phyloP scores from a whole-genome alignment of 2,329 filamentous ascomycete species.

The Xylariaceae sp. region DNA sequence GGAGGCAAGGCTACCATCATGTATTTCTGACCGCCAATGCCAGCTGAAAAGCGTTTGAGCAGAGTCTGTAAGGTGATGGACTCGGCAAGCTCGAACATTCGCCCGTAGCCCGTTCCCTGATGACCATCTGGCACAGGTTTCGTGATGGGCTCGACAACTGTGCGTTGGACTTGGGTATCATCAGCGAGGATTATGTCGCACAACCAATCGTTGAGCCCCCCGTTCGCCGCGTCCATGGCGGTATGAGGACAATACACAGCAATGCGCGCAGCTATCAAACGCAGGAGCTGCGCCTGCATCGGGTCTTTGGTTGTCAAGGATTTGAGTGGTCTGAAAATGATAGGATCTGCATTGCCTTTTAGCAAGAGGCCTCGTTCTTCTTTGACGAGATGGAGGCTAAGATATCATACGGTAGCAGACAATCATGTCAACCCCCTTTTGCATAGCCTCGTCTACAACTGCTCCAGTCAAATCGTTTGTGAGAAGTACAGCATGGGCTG shows the following conservation, averaged over 20 bases:
- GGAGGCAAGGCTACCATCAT: slow-evolving; percentile 45
- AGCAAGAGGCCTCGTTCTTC: background rate
- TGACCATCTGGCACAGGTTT: slow-evolving; percentile 37
- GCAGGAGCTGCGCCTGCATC: slow-evolving; percentile 81
- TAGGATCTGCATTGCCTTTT: slow-evolving; percentile 63
- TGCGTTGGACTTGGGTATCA: slow-evolving; percentile 29
- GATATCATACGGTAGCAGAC: slow-evolving; percentile 74
- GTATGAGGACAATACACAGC: slow-evolving; percentile 97
- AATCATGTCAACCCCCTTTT: slow-evolving; percentile 69
- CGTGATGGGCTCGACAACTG: slow-evolving; percentile 42
- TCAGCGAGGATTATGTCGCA: slow-evolving; percentile 72
- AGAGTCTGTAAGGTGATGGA: slow-evolving; percentile 39
- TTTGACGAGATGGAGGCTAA: background rate
- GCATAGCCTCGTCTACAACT: slow-evolving; percentile 87
- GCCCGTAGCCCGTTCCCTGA: slow-evolving; percentile 49
- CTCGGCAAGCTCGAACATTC: slow-evolving; percentile 38
- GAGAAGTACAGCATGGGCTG: slow-evolving; percentile 42
- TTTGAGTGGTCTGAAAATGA: slow-evolving; percentile 93
- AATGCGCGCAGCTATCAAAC: slow-evolving; percentile 79
- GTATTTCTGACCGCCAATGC: slow-evolving; percentile 60
- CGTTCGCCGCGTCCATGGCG: slow-evolving; percentile 79
- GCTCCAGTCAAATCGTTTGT: slow-evolving; percentile 87
- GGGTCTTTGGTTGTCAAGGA: slow-evolving; percentile 78
- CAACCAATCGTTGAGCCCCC: slow-evolving; percentile 91
- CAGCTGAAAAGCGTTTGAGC: slow-evolving; percentile 54